These are phyloP conservation scores for Borealophlyctis nickersoniae DNA, from an alignment of 192 early-diverging fungal species.

Conservation along the genomic window DNA sequence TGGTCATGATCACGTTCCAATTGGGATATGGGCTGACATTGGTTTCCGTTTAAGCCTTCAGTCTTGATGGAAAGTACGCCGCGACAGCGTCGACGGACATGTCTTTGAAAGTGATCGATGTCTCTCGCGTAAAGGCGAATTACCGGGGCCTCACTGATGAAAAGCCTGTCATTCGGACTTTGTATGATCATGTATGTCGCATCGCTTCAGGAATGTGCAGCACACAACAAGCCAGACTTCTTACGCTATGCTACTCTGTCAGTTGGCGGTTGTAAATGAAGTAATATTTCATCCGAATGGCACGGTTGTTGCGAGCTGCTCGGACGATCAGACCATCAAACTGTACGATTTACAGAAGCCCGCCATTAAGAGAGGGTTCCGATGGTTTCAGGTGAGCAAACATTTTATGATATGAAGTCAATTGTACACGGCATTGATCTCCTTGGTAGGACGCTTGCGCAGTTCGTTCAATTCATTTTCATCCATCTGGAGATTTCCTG, in stretches of 20 bases:
- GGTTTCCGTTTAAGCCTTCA: conserved; percentile 37
- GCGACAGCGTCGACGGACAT: conserved; percentile 87
- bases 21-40: background rate
- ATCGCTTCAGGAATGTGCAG: no score
- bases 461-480: conserved; percentile 81
- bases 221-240: no score
- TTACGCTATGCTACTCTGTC: no score
- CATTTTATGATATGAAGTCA: no score
- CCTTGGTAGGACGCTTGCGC: conserved; percentile 64
- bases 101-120: conserved; percentile 88
- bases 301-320: conserved; percentile 80
- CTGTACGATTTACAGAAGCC: conserved; percentile 85
- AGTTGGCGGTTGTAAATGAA: conserved; percentile 74
- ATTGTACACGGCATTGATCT: background rate
- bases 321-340: conserved; percentile 81
- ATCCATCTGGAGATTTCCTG: conserved; percentile 89
- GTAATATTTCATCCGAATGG: conserved; percentile 92
- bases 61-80: conserved; percentile 67
- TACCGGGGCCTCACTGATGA: conserved; percentile 64
- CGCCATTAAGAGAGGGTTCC: conserved; percentile 76
- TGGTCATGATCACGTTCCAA: background rate
- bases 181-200: conserved; percentile 92
- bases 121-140: conserved; percentile 67
- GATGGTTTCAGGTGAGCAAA: conserved; percentile 65
- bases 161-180: conserved; percentile 83